Conservation (phyloP, 306 rosid genomes). For the Quercus ilex region DNA sequence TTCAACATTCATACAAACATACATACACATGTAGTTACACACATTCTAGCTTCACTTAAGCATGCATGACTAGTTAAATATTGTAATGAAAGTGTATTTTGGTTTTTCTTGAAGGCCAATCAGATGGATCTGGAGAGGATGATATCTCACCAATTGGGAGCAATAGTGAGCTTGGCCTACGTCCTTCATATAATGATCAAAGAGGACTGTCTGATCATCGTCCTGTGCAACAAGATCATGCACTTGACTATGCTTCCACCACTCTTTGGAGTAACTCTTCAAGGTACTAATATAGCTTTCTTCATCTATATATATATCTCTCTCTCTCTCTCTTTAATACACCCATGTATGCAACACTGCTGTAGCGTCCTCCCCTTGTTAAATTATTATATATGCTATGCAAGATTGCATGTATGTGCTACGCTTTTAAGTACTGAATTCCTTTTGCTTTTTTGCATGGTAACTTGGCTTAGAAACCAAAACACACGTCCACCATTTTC, state of each 20-base stretch:
- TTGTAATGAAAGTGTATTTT: not conserved
- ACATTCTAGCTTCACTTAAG: not conserved
- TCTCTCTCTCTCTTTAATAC: constrained; percentile 4
- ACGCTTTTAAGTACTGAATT: constrained; percentile 17
- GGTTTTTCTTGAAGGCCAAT: constrained; percentile 47
- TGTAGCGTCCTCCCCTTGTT: not conserved
- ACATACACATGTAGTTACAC: not conserved
- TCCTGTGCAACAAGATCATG: constrained; percentile 41
- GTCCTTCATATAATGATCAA: constrained; percentile 52
- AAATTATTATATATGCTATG: constrained; percentile 5
- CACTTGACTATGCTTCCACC: constrained; percentile 41
- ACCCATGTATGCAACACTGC: not conserved
- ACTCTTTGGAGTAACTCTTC: constrained; percentile 88
- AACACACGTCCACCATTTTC: constrained; percentile 47
- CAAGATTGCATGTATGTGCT: not conserved
- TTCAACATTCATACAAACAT: not conserved
- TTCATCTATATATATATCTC: not conserved
- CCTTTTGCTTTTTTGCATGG: constrained; percentile 59
- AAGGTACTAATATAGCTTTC: constrained; percentile 38
- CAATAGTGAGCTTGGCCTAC: constrained; percentile 21
- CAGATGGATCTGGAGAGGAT: constrained; percentile 93
- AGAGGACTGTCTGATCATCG: constrained; percentile 50
- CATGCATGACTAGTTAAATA: constrained; percentile 4
- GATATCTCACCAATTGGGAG: constrained; percentile 53
- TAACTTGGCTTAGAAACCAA: constrained; percentile 39